Conservation (phyloP, 2,329 filamentous ascomycete genomes). For the Hypocreales sp. region DNA sequence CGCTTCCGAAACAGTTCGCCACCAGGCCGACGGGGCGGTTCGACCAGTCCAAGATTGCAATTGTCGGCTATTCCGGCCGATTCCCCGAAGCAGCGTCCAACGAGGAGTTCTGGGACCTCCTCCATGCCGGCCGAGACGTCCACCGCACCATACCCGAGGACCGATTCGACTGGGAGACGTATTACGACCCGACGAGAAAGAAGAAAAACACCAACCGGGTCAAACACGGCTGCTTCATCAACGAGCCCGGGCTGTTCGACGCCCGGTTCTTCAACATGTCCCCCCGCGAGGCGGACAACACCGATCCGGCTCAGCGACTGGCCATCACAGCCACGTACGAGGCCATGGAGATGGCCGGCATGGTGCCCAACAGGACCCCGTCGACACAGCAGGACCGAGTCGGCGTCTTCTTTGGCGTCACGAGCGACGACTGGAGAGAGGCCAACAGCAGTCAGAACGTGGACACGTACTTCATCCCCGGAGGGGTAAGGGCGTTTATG, state of each 20-base stretch:
- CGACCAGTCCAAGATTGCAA: conserved; percentile 36
- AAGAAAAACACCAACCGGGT: conserved; percentile 51
- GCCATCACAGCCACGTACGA: conserved; percentile 1
- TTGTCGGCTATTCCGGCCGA: conserved; percentile 45
- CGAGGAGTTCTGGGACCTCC: conserved; percentile 41
- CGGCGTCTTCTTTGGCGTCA: conserved; percentile 61
- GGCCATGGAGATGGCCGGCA: conserved; percentile 15
- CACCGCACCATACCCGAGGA: conserved; percentile 43
- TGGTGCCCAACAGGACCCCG: conserved; percentile 41
- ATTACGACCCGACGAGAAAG: conserved; percentile 50
- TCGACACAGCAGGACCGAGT: conserved; percentile 46
- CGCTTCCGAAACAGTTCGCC: not conserved
- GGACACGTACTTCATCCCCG: conserved; percentile 37
- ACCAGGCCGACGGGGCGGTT: not conserved
- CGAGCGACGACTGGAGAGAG: conserved; percentile 64
- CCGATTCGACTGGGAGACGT: conserved; percentile 48
- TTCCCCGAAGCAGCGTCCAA: conserved; percentile 19
- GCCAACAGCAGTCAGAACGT: conserved; percentile 59
- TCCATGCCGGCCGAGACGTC: conserved; percentile 50
- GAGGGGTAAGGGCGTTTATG: conserved; percentile 20
- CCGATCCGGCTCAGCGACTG: conserved; percentile 1
- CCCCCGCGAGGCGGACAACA: conserved; percentile 1
- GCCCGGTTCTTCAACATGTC: conserved; percentile 44
- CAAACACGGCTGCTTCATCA: conserved; percentile 51
- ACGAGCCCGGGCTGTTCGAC: conserved; percentile 58